These are phyloP conservation scores for Letharia columbiana DNA, from an alignment of 495 filamentous ascomycete genomes.

Conservation along the genomic window DNA sequence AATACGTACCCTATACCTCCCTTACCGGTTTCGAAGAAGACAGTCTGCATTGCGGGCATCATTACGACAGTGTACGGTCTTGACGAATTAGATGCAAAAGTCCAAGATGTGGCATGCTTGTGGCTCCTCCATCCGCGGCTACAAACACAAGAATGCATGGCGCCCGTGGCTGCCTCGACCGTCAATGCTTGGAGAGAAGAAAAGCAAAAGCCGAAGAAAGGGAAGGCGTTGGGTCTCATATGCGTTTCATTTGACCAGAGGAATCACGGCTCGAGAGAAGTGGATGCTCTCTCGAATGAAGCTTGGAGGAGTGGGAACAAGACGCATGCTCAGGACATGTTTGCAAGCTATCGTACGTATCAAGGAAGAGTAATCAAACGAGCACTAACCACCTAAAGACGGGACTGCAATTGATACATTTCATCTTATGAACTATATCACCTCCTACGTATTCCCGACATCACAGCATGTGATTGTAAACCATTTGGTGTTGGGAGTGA, in stretches of 20 bases:
- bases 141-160: conserved; percentile 62
- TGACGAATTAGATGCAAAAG: conserved; percentile 51
- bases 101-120: conserved; percentile 53
- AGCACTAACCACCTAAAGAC: conserved; percentile 32
- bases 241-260: conserved; percentile 79
- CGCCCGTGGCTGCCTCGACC: conserved; percentile 43
- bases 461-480: conserved; percentile 47
- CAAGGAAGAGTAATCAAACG: not conserved
- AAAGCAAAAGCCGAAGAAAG: conserved; percentile 23
- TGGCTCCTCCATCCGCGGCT: conserved; percentile 83
- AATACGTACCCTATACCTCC: conserved; percentile 26
- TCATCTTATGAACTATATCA: conserved; percentile 60
- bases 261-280: conserved; percentile 72
- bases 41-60: conserved; percentile 65
- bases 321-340: conserved; percentile 84
- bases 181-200: conserved; percentile 51
- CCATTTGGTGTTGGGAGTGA: conserved; percentile 71
- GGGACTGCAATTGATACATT: conserved; percentile 71
- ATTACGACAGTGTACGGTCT: conserved; percentile 71
- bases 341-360: conserved; percentile 48
- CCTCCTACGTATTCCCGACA: conserved; percentile 61
- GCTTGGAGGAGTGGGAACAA: conserved; percentile 73
- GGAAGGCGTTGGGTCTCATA: conserved; percentile 48
- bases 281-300: conserved; percentile 52
- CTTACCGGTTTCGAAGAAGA: conserved; percentile 48